Base-by-base conservation (phyloP, 2,329 filamentous ascomycete genomes). In the Didymella pomorum region DNA sequence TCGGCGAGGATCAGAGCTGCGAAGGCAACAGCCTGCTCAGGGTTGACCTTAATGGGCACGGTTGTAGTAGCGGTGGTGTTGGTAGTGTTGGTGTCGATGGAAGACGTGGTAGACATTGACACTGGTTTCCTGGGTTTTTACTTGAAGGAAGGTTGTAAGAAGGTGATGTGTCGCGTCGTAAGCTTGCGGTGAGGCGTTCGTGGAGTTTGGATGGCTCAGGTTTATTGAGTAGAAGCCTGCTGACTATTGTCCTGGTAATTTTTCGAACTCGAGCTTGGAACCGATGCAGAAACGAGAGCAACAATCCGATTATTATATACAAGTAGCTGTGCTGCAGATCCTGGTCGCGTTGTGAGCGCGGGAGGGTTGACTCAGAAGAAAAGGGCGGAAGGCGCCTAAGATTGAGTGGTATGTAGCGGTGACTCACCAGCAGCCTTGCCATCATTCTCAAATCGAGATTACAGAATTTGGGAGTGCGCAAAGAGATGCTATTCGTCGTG, bases 1-100 rank as follows among this genome's bases (percentile, higher is more conserved):
- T 99, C 95, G 82, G 94, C 94, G 81, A 98, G 92, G 87, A 98
- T 97, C 83, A 99, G 89, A 81, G 94, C 92, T 79, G 95, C 95
- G 87, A 97, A 98, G 79, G 94, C 96, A 80, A 89, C 88, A 80
- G 94, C 94, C 82, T 57, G 64, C 43, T 72, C 69, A 21, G 67
- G 60, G n/a, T 63, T 65, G 60, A 63, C 54, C 20, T 41, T 54
- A 41, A 16, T 23, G 41, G 37, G 8, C 5, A 28, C 28, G 2
- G 31, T 23, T 9, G 50, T 31, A 6, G 48, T 48, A 3, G 35
- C 8, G 9, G n/a, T 21, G 28, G 33, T 43, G 37, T n/a, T 39
- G 29, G 50, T 28, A 5, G 25, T 47, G 44, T n/a, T 39, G 37
- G 50, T 28, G 2, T 50, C 25, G 46, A 31, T 39, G 29, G n/a